phyloP scores from a whole-genome alignment of 345 rosid species.

The Clausena lansium region DNA sequence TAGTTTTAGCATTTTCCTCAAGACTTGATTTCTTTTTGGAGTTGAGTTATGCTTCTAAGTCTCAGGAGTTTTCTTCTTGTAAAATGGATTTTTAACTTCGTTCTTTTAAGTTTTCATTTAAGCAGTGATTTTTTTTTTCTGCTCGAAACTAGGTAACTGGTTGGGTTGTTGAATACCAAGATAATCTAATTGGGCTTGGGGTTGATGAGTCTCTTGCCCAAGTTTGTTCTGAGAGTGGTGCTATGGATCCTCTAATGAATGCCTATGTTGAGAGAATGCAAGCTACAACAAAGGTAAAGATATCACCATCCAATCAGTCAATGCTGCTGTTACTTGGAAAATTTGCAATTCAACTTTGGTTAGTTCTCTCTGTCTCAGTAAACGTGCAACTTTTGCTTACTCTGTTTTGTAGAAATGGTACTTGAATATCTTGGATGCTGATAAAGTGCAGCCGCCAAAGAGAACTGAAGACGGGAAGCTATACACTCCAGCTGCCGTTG shows the following conservation, averaged over 20 bases:
- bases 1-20: neutral
- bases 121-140: conserved; percentile 20
- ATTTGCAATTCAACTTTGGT: neutral
- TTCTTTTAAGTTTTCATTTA: neutral
- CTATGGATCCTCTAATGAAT: conserved; percentile 99
- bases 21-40: neutral
- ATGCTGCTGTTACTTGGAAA: neutral
- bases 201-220: conserved; percentile 99
- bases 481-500: conserved; percentile 99
- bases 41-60: too few relatives aligned
- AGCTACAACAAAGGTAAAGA: conserved; percentile 86
- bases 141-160: conserved; percentile 76
- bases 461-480: conserved; percentile 98
- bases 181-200: conserved; percentile 91
- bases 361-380: conserved; percentile 2
- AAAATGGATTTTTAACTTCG: neutral
- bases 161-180: conserved; percentile 99
- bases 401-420: conserved; percentile 84
- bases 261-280: conserved; percentile 98
- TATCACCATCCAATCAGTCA: neutral
- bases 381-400: conserved; percentile 10
- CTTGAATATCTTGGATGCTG: conserved; percentile 90
- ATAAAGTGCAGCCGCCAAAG: conserved; percentile 95
- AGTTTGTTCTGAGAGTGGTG: conserved; percentile 99
- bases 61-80: neutral